Evolutionary conservation across 1,284 basidiomycete species (phyloP).

Genomic region (Apiotrichum domesticum): DNA sequence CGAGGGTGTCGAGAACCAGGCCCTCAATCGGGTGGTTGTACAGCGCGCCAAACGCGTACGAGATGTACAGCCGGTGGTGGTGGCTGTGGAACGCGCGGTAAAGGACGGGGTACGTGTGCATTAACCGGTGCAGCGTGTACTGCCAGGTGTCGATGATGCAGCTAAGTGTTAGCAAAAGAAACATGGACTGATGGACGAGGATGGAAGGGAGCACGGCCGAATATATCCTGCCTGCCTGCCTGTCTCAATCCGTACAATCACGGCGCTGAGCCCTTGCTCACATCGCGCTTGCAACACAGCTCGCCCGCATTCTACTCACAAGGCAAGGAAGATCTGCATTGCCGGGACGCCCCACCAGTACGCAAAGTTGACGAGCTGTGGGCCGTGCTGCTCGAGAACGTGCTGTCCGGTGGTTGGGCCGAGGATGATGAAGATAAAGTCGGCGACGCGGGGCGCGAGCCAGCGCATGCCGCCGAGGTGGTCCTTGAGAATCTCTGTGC

Average conservation of each 20-base stretch:
- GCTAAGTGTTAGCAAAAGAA: conserved; percentile 49
- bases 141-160: conserved; percentile 98
- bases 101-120: conserved; percentile 86
- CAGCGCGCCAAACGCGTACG: conserved; percentile 92
- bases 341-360: conserved; percentile 95
- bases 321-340: conserved; percentile 69
- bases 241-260: too few relatives aligned
- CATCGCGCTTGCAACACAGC: too few relatives aligned
- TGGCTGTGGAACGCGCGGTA: conserved; percentile 90
- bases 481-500: conserved; percentile 49
- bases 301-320: conserved; percentile 56
- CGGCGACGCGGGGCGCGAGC: conserved; percentile 49
- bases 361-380: conserved; percentile 57
- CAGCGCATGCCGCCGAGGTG: conserved; percentile 53
- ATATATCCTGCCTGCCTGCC: too few relatives aligned
- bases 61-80: conserved; percentile 94
- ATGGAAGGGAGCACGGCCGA: too few relatives aligned
- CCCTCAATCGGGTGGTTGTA: conserved; percentile 98
- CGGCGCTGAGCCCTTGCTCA: too few relatives aligned
- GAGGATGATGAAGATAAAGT: conserved; percentile 49
- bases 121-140: conserved; percentile 87
- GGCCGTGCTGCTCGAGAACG: conserved; percentile 51
- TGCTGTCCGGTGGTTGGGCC: conserved; percentile 42
- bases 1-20: conserved; percentile 79
- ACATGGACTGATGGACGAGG: too few relatives aligned